These are phyloP conservation scores for Mortierella hygrophila DNA, from an alignment of 192 early-diverging fungal species.

Conservation along the genomic window DNA sequence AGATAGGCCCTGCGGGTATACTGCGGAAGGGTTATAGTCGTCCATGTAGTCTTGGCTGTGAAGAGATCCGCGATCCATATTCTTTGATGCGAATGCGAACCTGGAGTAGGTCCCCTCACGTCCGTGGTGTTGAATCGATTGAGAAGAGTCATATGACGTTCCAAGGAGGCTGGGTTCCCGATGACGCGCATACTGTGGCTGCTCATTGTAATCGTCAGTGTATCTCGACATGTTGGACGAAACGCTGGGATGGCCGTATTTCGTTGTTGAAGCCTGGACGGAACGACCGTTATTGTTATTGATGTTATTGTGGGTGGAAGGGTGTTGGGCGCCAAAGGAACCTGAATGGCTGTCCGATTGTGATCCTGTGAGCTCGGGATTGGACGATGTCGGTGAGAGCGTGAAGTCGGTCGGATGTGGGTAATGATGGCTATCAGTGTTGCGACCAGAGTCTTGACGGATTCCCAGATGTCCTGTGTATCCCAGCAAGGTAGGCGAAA, in stretches of 20 bases:
- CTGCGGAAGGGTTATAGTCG: not conserved
- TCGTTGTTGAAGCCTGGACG: not conserved
- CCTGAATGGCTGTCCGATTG: conserved; percentile 28
- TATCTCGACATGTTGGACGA: conserved; percentile 24
- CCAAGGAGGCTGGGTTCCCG: conserved; percentile 19
- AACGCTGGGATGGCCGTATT: not conserved
- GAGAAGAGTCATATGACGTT: conserved; percentile 20
- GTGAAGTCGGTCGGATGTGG: conserved; percentile 14
- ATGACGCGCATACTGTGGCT: not conserved
- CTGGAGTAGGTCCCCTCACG: conserved; percentile 2
- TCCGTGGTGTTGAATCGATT: conserved; percentile 4
- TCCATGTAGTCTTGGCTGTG: conserved; percentile 10
- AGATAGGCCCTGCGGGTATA: not conserved
- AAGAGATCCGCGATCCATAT: conserved; percentile 13
- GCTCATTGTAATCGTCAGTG: conserved; percentile 12
- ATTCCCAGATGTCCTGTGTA: not conserved
- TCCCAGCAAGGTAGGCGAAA: conserved; percentile 12
- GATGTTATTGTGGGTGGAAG: not conserved
- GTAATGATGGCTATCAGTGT: not conserved
- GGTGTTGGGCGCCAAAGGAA: conserved; percentile 9
- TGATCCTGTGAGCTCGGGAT: conserved; percentile 26
- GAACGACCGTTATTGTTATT: not conserved
- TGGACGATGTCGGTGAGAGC: conserved; percentile 29
- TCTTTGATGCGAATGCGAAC: conserved; percentile 9
- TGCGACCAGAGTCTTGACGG: not conserved